Percentiles rank a stretch among this genome's conserved stretches.
Conservation (phyloP, 1,139 yeast species). For the Pichia sp. region DNA sequence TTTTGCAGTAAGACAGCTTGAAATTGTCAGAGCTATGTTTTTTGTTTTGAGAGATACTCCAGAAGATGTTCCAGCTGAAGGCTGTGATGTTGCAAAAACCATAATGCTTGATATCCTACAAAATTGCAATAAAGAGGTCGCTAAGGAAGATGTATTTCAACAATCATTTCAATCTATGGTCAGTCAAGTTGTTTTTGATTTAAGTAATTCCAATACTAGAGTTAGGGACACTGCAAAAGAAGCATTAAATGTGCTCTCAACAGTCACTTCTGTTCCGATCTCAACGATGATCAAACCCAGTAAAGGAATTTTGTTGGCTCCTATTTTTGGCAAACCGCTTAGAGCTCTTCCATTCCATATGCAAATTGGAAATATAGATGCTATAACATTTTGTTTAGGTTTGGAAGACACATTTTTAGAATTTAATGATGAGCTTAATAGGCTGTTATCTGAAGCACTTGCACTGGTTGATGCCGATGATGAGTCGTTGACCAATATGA, state of each 20-base stretch:
- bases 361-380: conserved; percentile 98
- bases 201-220: conserved; percentile 78
- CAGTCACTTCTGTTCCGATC: conserved; percentile 60
- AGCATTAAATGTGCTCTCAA: conserved; percentile 60
- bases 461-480: conserved; percentile 98
- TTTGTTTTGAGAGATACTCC: conserved; percentile 91
- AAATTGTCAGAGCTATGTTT: conserved; percentile 76
- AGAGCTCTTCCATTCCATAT: conserved; percentile 96
- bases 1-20: conserved; percentile 74
- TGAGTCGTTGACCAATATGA: conserved; percentile 84
- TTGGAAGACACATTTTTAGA: conserved; percentile 75
- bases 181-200: conserved; percentile 83
- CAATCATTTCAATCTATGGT: conserved; percentile 79
- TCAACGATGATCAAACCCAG: conserved; percentile 76
- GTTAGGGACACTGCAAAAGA: conserved; percentile 80
- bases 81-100: conserved; percentile 61
- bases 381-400: conserved; percentile 81
- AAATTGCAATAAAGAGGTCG: conserved; percentile 55
- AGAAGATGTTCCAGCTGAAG: conserved; percentile 76
- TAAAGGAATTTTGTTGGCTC: conserved; percentile 73
- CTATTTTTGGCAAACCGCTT: conserved; percentile 93
- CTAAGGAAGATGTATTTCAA: conserved; percentile 54
- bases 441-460: conserved; percentile 81
- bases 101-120: conserved; percentile 57
- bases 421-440: conserved; percentile 79